Percentiles rank a stretch among this genome's conserved stretches.
Evolutionary conservation across 108 stramenopile species (phyloP).

Genomic region (Epithemia pelagica): DNA sequence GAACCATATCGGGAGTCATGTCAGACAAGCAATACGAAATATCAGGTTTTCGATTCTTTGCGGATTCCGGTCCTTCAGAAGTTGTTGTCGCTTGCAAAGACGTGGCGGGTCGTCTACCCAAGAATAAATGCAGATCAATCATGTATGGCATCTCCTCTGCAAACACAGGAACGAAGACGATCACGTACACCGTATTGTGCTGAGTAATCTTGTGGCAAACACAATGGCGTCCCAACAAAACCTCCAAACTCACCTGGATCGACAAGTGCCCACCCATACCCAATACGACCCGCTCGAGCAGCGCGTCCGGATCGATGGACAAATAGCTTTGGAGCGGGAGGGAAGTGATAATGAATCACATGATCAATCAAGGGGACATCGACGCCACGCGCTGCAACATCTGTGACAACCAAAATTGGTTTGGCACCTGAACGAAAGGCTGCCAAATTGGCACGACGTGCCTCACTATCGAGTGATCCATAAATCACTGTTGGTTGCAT

Average conservation of each 20-base stretch:
- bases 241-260: constrained; percentile 83
- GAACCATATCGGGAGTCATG: constrained; percentile 95
- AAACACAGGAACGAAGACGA: neutral
- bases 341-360: constrained; percentile 96
- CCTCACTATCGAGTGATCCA: constrained; percentile 94
- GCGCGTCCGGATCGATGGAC: constrained; percentile 94
- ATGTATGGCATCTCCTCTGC: constrained; percentile 75
- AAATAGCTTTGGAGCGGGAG: constrained; percentile 91
- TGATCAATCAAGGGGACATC: constrained; percentile 98
- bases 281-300: constrained; percentile 87
- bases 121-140: constrained; percentile 93
- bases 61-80: constrained; percentile 10
- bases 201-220: neutral
- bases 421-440: constrained; percentile 76
- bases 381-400: constrained; percentile 97
- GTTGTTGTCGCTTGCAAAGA: constrained; percentile 13
- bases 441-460: constrained; percentile 80
- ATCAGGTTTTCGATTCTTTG: constrained; percentile 14
- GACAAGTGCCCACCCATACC: constrained; percentile 87
- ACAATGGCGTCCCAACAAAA: too few relatives aligned
- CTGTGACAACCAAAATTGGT: constrained; percentile 92
- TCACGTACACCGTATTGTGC: too few relatives aligned
- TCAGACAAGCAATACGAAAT: constrained; percentile 73
- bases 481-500: constrained; percentile 54
- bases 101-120: constrained; percentile 72